Base-by-base conservation (phyloP, 108 stramenopile genomes). In the Chaetoceros muelleri region DNA sequence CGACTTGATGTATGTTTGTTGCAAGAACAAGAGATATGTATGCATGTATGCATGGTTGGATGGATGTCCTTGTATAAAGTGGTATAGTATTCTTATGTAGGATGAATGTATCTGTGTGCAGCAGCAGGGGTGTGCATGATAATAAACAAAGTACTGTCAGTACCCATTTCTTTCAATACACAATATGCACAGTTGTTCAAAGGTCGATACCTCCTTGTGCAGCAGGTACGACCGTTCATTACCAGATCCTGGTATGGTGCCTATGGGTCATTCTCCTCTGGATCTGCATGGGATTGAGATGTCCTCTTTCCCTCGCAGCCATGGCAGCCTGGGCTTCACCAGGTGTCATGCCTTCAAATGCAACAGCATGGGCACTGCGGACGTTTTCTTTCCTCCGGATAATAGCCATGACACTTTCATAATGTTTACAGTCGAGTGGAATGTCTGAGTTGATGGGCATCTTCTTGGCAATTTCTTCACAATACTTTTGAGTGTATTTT, bases 251-350 rank as follows among this genome's bases (percentile, higher is more conserved):
- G 10, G 23, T 21, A 5, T 16, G n/a, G 40, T 50, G 20, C 27
- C 22, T 46, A 17, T 64, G 48, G 0, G 73, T 65, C 53, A 74
- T 52, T 22, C 73, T 64, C 28, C 73, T 67, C 51, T 61, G 30
- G 49, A 74, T 48, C 40, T 74, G 62, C 7, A 68, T 63, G 16
- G 69, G 50, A 47, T 55, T 19, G 18, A 64, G 58, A 31, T 50
- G 64, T 29, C 69, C 69, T 5, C 66, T 65, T 25, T 70, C 69
- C 1, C 69, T 47, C 18, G 68, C 65, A 17, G 67, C 30, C 51
- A 59, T 60, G 29, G 68, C 69, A 20, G 66, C 57, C 22, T 62
- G 21, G 2, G 64, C 60, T 22, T 69, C 58, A 25, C 50, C 30
- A 19, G 73, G 57, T 21, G 28, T 30, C 73, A 74, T 70, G 13